Evolutionary conservation across 2,329 filamentous ascomycete genomes (phyloP).

Genomic region (Pestalotiopsis sp.): DNA sequence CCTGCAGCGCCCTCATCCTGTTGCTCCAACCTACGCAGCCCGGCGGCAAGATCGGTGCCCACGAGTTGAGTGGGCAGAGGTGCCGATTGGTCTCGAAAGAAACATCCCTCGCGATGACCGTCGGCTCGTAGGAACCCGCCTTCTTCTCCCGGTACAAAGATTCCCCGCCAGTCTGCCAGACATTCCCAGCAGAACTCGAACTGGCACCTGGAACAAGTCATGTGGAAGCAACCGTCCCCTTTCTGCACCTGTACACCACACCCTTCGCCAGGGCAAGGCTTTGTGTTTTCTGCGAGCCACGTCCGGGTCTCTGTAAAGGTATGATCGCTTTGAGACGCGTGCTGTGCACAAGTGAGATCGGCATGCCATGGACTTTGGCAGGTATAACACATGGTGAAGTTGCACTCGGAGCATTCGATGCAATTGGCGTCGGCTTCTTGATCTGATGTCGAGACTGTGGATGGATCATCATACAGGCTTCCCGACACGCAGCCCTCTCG

Average conservation of each 20-base stretch:
- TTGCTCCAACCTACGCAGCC: constrained; percentile 13
- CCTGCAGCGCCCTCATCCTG: background rate
- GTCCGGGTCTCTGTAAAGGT: constrained; percentile 16
- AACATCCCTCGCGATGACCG: constrained; percentile 22
- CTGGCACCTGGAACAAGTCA: constrained; percentile 18
- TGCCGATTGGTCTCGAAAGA: constrained; percentile 17
- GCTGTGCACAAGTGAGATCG: constrained; percentile 23
- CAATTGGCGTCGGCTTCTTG: constrained; percentile 15
- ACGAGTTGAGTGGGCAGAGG: constrained; percentile 17
- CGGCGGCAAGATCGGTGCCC: constrained; percentile 18
- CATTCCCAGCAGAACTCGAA: constrained; percentile 33
- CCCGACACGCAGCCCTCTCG: constrained; percentile 24
- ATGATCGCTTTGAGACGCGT: constrained; percentile 13
- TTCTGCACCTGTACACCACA: constrained; percentile 28
- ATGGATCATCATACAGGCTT: constrained; percentile 22
- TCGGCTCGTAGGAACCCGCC: constrained; percentile 12
- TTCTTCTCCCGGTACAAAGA: constrained; percentile 15
- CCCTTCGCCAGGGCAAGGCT: constrained; percentile 23
- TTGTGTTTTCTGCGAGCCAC: constrained; percentile 26
- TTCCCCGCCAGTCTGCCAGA: constrained; percentile 25
- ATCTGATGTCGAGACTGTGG: background rate
- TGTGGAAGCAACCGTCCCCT: constrained; percentile 20
- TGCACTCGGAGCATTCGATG: constrained; percentile 26
- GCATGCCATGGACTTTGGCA: constrained; percentile 30
- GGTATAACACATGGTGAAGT: constrained; percentile 29